These are phyloP conservation scores for Xylaria flabelliformis DNA, from an alignment of 495 filamentous ascomycete species.

Conservation along the genomic window DNA sequence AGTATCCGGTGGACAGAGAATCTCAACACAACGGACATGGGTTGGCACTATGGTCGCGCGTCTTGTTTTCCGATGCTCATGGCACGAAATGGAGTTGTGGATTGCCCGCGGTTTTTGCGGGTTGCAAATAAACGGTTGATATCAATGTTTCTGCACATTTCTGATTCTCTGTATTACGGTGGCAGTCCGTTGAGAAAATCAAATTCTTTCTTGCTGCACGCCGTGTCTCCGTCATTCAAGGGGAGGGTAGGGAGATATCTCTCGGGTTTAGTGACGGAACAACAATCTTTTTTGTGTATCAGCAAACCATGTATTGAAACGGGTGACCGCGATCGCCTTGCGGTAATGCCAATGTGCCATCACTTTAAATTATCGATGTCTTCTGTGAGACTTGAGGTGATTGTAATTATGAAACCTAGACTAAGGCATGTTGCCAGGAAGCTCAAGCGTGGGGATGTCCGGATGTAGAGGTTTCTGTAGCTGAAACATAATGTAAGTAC, in stretches of 20 bases:
- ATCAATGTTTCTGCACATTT: conserved; percentile 36
- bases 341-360: conserved; percentile 16
- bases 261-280: conserved; percentile 11
- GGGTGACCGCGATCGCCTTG: not conserved
- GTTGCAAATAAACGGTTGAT: conserved; percentile 47
- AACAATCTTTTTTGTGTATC: conserved; percentile 21
- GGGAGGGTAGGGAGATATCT: not conserved
- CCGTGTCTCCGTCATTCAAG: not conserved
- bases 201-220: conserved; percentile 6
- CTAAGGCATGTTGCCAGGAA: not conserved
- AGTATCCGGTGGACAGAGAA: conserved; percentile 42
- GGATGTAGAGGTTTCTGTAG: not conserved
- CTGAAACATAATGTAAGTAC: not conserved
- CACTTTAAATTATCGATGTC: not conserved
- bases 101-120: conserved; percentile 40
- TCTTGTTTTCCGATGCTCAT: conserved; percentile 40
- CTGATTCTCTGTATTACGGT: conserved; percentile 25
- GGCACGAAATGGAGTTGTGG: conserved; percentile 44
- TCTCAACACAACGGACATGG: conserved; percentile 41
- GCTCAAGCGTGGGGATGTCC: not conserved
- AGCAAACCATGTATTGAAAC: conserved; percentile 24
- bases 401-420: not conserved
- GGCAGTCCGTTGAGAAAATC: conserved; percentile 25
- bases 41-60: conserved; percentile 38
- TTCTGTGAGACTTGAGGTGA: not conserved